A percentile compares a stretch with the other conserved stretches of the same genome.
These are phyloP conservation scores for Dothideomycetes sp. DNA, from an alignment of 2,329 filamentous ascomycete species.

Conservation along the genomic window DNA sequence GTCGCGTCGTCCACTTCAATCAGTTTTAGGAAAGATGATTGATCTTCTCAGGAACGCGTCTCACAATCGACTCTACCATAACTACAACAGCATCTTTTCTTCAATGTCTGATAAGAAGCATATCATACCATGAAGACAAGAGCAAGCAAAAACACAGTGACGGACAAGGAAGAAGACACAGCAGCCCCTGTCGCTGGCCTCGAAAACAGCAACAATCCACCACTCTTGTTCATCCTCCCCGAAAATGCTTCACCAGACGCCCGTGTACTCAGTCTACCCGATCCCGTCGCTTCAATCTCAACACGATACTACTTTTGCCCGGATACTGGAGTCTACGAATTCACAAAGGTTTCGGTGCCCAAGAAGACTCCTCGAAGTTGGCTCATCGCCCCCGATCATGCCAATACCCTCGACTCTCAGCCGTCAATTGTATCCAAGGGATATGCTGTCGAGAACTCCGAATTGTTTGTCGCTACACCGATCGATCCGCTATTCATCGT, in stretches of 20 bases:
- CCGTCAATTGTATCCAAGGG: conserved; percentile 26
- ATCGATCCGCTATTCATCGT: conserved; percentile 79
- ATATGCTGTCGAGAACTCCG: conserved; percentile 56
- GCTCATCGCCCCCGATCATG: conserved; percentile 36
- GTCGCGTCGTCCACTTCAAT: conserved; percentile 2
- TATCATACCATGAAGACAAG: conserved; percentile 23
- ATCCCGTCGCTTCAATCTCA: conserved; percentile 41
- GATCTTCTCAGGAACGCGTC: conserved; percentile 3
- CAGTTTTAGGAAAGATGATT: conserved; percentile 11
- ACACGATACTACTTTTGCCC: conserved; percentile 53
- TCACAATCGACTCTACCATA: neutral
- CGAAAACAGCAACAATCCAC: conserved; percentile 32
- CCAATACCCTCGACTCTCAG: conserved; percentile 9
- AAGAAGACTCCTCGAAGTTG: conserved; percentile 45
- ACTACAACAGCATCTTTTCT: neutral
- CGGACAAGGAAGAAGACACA: conserved; percentile 15
- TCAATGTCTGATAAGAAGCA: neutral
- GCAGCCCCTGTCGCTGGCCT: conserved; percentile 21
- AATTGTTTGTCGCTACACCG: conserved; percentile 74
- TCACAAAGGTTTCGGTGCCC: conserved; percentile 47
- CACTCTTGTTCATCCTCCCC: conserved; percentile 51
- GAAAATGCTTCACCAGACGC: conserved; percentile 42
- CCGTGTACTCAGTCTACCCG: conserved; percentile 46
- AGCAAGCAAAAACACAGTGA: conserved; percentile 19
- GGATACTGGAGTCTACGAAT: conserved; percentile 49